Evolutionary conservation across 2,329 filamentous ascomycete genomes (phyloP), one percentile per base, ranked within the genome.

Genomic region (Diplodia intermedia): DNA sequence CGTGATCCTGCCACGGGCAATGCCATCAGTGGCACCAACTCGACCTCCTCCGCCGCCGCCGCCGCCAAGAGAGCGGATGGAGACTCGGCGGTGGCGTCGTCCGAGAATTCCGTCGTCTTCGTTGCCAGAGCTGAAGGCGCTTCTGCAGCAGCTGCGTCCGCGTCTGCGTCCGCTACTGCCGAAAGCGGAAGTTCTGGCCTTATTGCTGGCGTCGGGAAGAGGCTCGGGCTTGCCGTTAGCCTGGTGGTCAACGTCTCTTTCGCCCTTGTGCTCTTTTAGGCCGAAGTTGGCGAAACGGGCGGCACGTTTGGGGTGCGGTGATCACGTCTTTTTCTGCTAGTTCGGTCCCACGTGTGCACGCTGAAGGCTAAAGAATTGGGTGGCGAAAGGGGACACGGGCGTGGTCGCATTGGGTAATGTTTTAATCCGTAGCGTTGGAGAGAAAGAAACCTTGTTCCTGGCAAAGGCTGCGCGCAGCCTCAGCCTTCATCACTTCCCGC

Each of bases 1-100:
- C 76, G 78, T 26, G 66, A 68, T 31, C 55, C 72, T 29, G 26
- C 57, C 26, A 69, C 68, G 4, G 68, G 66, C 40, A 62, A 47
- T 6, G 60, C 60, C 1, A 52, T 63, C 40, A 20, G 56, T 11
- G 1, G 3, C 6, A 15, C 11, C 56, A 14, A 3, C 40, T 11
- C 26, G 2, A 1, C 33, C 31, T 36, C 53, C 1, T 4, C 20
- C 12, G 29, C 38, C 3, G 12, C 38, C 7, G 40, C 43, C 5
- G n/a, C 18, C 7, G 43, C 43, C 43, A 60, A 60, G 38, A 20
- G 55, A 18, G 23, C 38, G 38, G 20, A 40, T 6, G 36, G 33
- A 18, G 23, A 26, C 23, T 26, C 23, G 23, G 23, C 23, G 3
- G 23, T 26, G 23, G 23, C 23, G 23, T 26, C 23, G 23, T 26